Conservation (phyloP, 139 green algal genomes). For the Helicosporidium sp. region DNA sequence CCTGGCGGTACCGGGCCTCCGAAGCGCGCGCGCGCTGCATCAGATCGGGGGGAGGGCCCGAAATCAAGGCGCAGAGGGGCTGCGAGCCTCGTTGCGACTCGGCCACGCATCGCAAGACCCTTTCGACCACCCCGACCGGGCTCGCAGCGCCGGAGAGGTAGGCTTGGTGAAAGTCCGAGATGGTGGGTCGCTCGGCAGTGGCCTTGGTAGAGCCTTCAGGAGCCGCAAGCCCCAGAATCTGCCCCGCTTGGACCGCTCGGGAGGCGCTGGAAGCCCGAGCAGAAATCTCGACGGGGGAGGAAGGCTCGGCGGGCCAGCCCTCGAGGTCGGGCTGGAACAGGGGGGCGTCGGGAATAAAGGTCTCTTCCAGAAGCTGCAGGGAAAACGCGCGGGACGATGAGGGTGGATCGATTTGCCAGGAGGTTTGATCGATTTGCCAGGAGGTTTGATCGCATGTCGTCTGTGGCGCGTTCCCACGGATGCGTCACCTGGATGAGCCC, state of each 20-base stretch:
- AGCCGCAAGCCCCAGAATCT: too few species aligned
- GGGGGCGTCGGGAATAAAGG: conserved; percentile 9
- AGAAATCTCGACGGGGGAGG: not conserved
- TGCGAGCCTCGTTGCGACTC: too few species aligned
- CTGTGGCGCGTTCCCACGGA: not conserved
- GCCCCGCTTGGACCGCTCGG: too few species aligned
- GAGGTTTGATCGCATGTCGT: not conserved
- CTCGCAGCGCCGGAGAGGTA: conserved; percentile 5
- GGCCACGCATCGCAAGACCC: conserved; percentile 1
- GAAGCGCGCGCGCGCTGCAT: too few species aligned
- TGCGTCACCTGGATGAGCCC: conserved; percentile 10
- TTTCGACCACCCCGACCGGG: not conserved
- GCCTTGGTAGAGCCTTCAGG: not conserved
- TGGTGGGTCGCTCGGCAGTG: not conserved
- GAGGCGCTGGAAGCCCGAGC: not conserved
- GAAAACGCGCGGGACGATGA: not conserved
- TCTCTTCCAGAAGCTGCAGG: conserved; percentile 7
- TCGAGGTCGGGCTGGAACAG: conserved; percentile 6
- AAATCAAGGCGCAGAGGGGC: too few species aligned
- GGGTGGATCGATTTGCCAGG: not conserved
- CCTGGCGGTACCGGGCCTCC: conserved; percentile 10
- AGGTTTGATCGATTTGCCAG: too few species aligned
- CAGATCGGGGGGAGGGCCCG: too few species aligned
- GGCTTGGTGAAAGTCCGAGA: conserved; percentile 5
- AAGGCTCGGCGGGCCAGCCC: not conserved